Percentiles rank a stretch among this genome's conserved stretches.
These are phyloP conservation scores for Zygosaccharomyces pseudorouxii DNA, from an alignment of 805 yeast genomes.

Conservation along the genomic window DNA sequence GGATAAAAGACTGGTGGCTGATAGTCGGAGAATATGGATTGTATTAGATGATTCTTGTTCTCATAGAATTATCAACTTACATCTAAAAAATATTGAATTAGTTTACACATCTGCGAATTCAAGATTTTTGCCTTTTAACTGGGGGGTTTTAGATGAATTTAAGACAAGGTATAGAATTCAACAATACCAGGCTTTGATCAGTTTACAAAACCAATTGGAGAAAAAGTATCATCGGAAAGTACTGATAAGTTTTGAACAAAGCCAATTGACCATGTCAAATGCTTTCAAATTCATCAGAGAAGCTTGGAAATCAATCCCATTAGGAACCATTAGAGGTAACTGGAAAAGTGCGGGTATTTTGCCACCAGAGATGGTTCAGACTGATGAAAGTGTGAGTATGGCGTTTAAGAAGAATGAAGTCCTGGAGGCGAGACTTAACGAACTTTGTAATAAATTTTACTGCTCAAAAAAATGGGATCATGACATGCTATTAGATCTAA, in stretches of 20 bases:
- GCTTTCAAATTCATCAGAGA: slow-evolving; percentile 55
- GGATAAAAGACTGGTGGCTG: slow-evolving; percentile 51
- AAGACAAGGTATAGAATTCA: slow-evolving; percentile 53
- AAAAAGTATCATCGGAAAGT: slow-evolving; percentile 17
- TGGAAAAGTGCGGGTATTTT: slow-evolving; percentile 44
- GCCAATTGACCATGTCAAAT: slow-evolving; percentile 47
- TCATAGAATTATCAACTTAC: slow-evolving; percentile 53
- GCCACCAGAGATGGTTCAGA: slow-evolving; percentile 32
- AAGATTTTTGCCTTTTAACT: slow-evolving; percentile 54
- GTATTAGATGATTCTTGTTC: slow-evolving; percentile 59
- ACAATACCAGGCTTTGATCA: slow-evolving; percentile 44
- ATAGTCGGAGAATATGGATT: slow-evolving; percentile 49
- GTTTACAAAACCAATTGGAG: slow-evolving; percentile 27
- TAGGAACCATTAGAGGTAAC: slow-evolving; percentile 37
- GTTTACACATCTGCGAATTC: slow-evolving; percentile 39
- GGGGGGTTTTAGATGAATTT: slow-evolving; percentile 61
- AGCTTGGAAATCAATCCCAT: slow-evolving; percentile 48
- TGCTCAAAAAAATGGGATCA: slow-evolving; percentile 57
- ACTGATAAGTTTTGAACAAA: slow-evolving; percentile 36
- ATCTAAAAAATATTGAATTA: slow-evolving; percentile 41
- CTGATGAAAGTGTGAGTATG: slow-evolving; percentile 31
- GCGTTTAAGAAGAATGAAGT: slow-evolving; percentile 35
- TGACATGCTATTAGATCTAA: slow-evolving; percentile 48
- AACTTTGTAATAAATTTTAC: slow-evolving; percentile 44
- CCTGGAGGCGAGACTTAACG: slow-evolving; percentile 40